Base-by-base conservation (phyloP, 345 rosid genomes). In the Ailanthus altissimus region DNA sequence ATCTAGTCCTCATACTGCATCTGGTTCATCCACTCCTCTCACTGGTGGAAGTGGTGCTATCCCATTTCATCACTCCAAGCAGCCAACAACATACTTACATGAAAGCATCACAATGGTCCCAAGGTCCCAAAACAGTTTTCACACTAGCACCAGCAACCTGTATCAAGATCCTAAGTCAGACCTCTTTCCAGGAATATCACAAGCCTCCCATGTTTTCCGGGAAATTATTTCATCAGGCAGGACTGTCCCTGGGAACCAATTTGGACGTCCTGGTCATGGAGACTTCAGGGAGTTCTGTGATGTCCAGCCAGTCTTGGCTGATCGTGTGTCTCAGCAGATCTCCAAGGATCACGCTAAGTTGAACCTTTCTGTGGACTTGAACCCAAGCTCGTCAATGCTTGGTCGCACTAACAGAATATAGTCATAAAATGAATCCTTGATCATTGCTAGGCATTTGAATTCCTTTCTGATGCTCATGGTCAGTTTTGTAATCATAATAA, bases 1-100 rank as follows among this genome's bases (percentile, higher is more conserved):
- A 72, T 90, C 90, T 61, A 90, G 94, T 77, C 94, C 94, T 38
- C 89, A 84, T 50, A 75, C 90, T 53, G 85, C 83, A 49, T 88
- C 94, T 3, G 92, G 92, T 15, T 82, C 94, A 59, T 90, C 94
- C 59, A 88, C 94, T 43, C 94, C 90, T 69, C 83, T 87, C 51
- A 83, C 89, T 1, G 88, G 90, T 54, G 86, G 88, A 28, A 79
- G 80, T 66, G 94, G 89, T 62, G 86, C 90, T 64, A 83, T 87
- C 79, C 92, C 97, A 0, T 90, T 86, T 80, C 86, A 86, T 80
- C 88, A 83, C 71, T 85, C 80, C 28, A 84, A 82, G 66, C 93
- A 89, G 62, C 72, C 91, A 15, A 68, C 77, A 62, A 59, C 79
- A 26, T 90, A 86, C 81, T 79, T 88, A 77, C 89, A 87, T 38